A percentile compares a stretch with the other conserved stretches of the same genome.
phyloP scores from a whole-genome alignment of 768 basidiomycete genomes.

The Rhodotorula kratochvilovae region DNA sequence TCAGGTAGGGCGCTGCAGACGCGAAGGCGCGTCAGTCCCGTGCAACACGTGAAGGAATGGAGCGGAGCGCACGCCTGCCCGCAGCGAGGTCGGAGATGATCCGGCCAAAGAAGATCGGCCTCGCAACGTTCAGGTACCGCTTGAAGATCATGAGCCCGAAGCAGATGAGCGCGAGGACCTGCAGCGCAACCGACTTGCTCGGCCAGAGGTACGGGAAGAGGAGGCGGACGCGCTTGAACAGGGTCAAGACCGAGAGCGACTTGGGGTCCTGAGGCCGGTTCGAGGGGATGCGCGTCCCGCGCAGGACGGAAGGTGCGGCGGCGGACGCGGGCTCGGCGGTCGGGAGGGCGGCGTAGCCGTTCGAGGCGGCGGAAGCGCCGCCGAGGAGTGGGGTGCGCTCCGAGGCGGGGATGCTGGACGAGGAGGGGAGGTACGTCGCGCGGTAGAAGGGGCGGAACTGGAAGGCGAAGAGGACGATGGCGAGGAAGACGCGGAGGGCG shows the following conservation, averaged over 20 bases:
- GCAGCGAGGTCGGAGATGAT: slow-evolving; percentile 42
- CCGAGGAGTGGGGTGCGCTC: slow-evolving; percentile 29
- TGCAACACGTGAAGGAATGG: too few relatives aligned
- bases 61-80: slow-evolving; percentile 24
- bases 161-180: slow-evolving; percentile 65
- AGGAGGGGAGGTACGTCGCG: slow-evolving; percentile 11
- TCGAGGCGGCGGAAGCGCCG: background rate
- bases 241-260: slow-evolving; percentile 52
- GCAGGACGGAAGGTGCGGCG: slow-evolving; percentile 3
- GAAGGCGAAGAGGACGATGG: slow-evolving; percentile 31
- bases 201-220: slow-evolving; percentile 84
- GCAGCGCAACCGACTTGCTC: slow-evolving; percentile 60
- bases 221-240: slow-evolving; percentile 61
- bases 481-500: slow-evolving; percentile 32
- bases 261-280: slow-evolving; percentile 55
- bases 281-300: slow-evolving; percentile 35
- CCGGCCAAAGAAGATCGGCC: slow-evolving; percentile 28
- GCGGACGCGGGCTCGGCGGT: background rate
- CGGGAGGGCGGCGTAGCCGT: slow-evolving; percentile 4
- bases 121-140: slow-evolving; percentile 54
- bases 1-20: slow-evolving; percentile 19
- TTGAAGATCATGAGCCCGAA: slow-evolving; percentile 65
- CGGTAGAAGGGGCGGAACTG: slow-evolving; percentile 28
- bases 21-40: too few relatives aligned
- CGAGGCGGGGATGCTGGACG: background rate